Base-by-base conservation (phyloP, 352 stramenopile genomes). In the Aphanomyces invadans region DNA sequence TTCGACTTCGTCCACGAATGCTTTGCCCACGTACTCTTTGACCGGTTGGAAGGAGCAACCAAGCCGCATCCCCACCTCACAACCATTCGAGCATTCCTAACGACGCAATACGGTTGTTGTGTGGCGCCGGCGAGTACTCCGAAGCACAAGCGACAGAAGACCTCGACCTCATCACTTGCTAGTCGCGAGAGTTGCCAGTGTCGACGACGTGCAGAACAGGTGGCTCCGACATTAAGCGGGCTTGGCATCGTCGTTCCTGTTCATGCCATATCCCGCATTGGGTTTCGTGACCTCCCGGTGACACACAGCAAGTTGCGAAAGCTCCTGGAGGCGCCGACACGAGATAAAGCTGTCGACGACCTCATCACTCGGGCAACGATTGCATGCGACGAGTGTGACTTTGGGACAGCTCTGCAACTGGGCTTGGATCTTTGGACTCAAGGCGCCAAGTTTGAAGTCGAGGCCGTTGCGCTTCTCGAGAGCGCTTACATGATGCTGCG, bases 351-450 rank as follows among this genome's bases (percentile, higher is more conserved):
- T 23, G 31, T 86, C 31, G 80, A 73, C 38, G 79, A 79, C 5
- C 39, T 89, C n/a, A 72, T 87, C 54, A 89, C 78, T 12, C 75
- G 80, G 15, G 76, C 80, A 15, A 87, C 78, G 29, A 89, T 89
- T 31, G 80, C 78, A 19, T 85, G 73, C 65, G 80, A 89, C 53
- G 80, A 89, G 45, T 87, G 77, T 62, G 80, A 89, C 62, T 89
- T 89, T 68, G 80, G 80, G 7, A 87, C 80, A 3, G 71, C 77
- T 44, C 62, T 89, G 31, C 64, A 86, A 64, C 74, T 89, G 15
- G 80, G 80, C 23, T 64, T 89, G 2, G 78, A 89, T 48, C 62
- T 89, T 4, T 87, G 86, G 36, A 82, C 74, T 0, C 66, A 64
- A n/a, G 74, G 76, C 2, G 45, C 68, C 0, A 61, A 62, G 36